Conservation (phyloP, 2,329 filamentous ascomycete genomes). For the Xylaria sp. region DNA sequence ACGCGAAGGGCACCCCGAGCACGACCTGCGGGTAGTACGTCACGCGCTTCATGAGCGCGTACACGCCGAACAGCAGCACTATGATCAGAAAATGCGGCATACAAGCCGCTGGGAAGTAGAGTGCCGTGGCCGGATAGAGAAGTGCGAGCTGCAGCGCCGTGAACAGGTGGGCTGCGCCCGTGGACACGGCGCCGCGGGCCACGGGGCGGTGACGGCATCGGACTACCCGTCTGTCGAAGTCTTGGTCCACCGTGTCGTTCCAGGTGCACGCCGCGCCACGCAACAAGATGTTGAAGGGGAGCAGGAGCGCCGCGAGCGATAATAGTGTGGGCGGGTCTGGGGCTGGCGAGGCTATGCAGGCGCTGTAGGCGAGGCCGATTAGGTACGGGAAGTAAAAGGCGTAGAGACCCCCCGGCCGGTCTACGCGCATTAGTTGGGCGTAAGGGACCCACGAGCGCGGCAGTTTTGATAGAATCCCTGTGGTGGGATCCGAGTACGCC, state of each 20-base stretch:
- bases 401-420: constrained; percentile 62
- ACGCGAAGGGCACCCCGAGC: constrained; percentile 59
- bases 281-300: constrained; percentile 56
- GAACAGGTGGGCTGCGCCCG: constrained; percentile 50
- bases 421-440: constrained; percentile 62
- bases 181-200: constrained; percentile 58
- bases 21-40: constrained; percentile 64
- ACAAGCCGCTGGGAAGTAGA: constrained; percentile 19
- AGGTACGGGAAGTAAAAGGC: constrained; percentile 63
- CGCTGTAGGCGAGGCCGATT: constrained; percentile 55
- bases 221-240: constrained; percentile 62
- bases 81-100: too few species aligned
- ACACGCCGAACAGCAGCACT: constrained; percentile 52
- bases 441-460: constrained; percentile 64
- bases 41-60: constrained; percentile 62
- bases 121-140: constrained; percentile 51
- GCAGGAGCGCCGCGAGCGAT: constrained; percentile 26
- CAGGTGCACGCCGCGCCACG: constrained; percentile 63
- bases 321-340: constrained; percentile 20
- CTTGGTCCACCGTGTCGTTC: constrained; percentile 66
- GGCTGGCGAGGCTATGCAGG: constrained; percentile 43
- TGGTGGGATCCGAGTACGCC: constrained; percentile 56
- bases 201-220: constrained; percentile 62
- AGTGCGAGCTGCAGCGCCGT: constrained; percentile 52
- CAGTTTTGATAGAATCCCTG: constrained; percentile 54